Conservation (phyloP, 2,329 filamentous ascomycete genomes). For the Dichotomopilus funicola region DNA sequence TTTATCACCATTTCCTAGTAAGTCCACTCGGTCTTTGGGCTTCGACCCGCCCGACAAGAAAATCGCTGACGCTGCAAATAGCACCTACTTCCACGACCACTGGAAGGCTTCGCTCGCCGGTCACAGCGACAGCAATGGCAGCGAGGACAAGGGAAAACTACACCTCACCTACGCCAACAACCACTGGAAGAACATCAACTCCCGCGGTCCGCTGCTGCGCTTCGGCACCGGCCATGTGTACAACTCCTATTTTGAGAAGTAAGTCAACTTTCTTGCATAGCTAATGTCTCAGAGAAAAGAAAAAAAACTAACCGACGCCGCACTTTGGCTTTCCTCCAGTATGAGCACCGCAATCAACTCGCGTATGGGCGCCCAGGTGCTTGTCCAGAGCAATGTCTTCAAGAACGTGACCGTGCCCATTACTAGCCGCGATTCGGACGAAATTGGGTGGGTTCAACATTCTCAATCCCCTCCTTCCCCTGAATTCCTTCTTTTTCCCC, state of each 20-base stretch:
- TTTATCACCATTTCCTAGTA: constrained; percentile 46
- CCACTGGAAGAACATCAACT: constrained; percentile 59
- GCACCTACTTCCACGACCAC: constrained; percentile 37
- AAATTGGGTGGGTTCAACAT: constrained; percentile 27
- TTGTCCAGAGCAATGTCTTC: constrained; percentile 51
- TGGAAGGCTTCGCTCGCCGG: constrained; percentile 53
- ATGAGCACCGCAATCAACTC: constrained; percentile 48
- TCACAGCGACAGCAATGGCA: constrained; percentile 52
- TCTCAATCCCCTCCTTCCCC: background rate
- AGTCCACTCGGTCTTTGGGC: background rate
- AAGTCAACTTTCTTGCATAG: background rate
- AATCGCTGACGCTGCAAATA: background rate
- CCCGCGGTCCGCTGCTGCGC: constrained; percentile 54
- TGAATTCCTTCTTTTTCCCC: background rate
- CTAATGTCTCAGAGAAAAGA: background rate
- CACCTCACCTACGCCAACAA: constrained; percentile 62
- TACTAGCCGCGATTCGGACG: constrained; percentile 35
- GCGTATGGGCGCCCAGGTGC: constrained; percentile 50
- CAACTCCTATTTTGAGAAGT: constrained; percentile 24
- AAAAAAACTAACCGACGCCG: background rate
- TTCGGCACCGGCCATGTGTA: constrained; percentile 59
- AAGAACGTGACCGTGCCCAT: constrained; percentile 33
- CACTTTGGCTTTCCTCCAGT: constrained; percentile 28
- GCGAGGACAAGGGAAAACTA: constrained; percentile 55
- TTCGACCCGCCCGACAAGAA: background rate